These are phyloP conservation scores for Lepidium didymum DNA, from an alignment of 345 rosid species.

Conservation along the genomic window DNA sequence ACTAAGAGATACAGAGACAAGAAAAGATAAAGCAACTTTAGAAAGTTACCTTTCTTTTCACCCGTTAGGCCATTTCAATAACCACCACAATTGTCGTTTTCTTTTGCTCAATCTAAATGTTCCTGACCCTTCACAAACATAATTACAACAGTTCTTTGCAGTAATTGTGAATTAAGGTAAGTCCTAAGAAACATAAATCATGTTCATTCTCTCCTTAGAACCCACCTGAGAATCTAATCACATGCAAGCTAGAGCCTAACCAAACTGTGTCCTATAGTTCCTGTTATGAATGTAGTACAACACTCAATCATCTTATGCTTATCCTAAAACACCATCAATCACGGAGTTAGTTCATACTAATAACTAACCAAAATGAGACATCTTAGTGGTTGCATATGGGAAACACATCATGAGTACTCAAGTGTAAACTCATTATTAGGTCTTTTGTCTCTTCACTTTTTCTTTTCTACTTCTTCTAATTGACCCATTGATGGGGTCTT, in stretches of 20 bases:
- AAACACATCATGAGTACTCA: conserved; percentile 52
- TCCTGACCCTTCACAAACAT: background rate
- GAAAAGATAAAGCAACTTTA: conserved; percentile 31
- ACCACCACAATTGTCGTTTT: conserved; percentile 33
- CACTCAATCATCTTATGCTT: background rate
- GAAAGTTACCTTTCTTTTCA: conserved; percentile 33
- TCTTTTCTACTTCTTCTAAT: conserved; percentile 32
- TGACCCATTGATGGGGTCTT: conserved; percentile 30
- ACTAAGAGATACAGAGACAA: conserved; percentile 4
- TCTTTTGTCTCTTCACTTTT: conserved; percentile 27
- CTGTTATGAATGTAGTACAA: background rate
- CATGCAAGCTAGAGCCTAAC: background rate
- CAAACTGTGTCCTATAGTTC: background rate
- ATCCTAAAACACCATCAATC: conserved; percentile 24
- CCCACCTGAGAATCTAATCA: background rate
- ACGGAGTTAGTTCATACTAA: conserved; percentile 23
- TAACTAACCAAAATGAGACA: conserved; percentile 6
- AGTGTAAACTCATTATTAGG: conserved; percentile 38
- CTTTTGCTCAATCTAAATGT: background rate
- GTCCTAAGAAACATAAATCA: background rate
- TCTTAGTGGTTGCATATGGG: conserved; percentile 53
- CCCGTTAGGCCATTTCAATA: conserved; percentile 26
- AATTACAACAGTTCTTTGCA: background rate
- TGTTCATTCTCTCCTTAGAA: background rate
- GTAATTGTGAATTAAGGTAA: background rate